Evolutionary conservation across 2,329 filamentous ascomycete species (phyloP), one percentile per base, ranked within the genome.

Genomic region (Trematosphaeria pertusa): DNA sequence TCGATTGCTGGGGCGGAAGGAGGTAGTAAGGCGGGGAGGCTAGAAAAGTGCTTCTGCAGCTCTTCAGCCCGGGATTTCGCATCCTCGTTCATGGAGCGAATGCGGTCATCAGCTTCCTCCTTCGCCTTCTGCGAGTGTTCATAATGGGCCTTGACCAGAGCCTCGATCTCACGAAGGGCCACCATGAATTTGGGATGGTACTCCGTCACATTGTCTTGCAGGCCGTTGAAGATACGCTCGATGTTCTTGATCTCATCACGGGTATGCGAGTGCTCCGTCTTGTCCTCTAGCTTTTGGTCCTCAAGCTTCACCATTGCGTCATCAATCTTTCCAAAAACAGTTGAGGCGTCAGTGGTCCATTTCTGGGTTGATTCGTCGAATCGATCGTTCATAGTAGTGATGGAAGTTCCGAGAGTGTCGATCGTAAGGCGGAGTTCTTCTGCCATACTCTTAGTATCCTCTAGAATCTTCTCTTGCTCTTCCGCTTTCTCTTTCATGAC

Each of bases 111-210:
- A 11, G 75, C 70, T 34, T 73, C 71, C 38, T 74, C 72, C 35
- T 75, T 73, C 9, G 74, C 68, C 34, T 82, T 80, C 71, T 92
- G 91, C 11, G 91, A 88, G 65, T 96, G 89, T 59, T 96, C 91
- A 62, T 88, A 96, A 68, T 97, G 92, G 66, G 95, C 84, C 18
- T 85, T 87, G 43, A 96, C 89, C 18, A 95, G 80, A 6, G 85
- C 78, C 30, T 95, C 80, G n/a, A 97, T 85, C 61, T 97, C 89
- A 61, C 91, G 88, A 56, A 99, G 84, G 0, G 89, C 84, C 42
- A 93, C 87, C 46, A 97, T 82, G 56, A 97, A 88, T 73, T 95
- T 88, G 1, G 94, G 94, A 59, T 97, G 88, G 56, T 88, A 87
- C 68, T 97, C 91, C 7, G 82, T 83, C 21, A 96, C 81, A 47